Evolutionary conservation across 495 filamentous ascomycete species (phyloP).

Genomic region (Penicillium cataractarum): DNA sequence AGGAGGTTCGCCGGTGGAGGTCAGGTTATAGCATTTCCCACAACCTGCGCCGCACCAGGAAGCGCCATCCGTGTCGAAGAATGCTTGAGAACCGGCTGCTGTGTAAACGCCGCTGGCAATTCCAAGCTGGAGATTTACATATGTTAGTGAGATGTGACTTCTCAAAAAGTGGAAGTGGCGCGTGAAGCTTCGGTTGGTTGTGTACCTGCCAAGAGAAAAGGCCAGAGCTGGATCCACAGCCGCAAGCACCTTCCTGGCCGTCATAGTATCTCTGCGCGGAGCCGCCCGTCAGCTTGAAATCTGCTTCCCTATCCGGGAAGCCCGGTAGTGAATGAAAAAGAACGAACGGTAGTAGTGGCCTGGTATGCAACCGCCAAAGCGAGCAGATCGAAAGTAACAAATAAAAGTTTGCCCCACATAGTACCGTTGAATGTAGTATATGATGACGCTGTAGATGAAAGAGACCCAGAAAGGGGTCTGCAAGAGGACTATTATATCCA

Average conservation of each 20-base stretch:
- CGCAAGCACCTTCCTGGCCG: slow-evolving; percentile 6
- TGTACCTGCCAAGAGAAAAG: slow-evolving; percentile 8
- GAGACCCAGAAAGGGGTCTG: background rate
- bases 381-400: background rate
- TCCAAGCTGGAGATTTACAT: background rate
- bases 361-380: slow-evolving; percentile 1
- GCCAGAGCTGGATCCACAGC: slow-evolving; percentile 1
- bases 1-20: slow-evolving; percentile 38
- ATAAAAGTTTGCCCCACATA: background rate
- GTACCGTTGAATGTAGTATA: background rate
- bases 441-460: background rate
- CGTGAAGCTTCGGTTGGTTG: background rate
- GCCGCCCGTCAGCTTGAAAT: background rate
- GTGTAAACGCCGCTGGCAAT: slow-evolving; percentile 4
- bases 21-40: slow-evolving; percentile 45
- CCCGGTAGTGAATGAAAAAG: too few species aligned
- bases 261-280: slow-evolving; percentile 1
- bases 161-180: background rate
- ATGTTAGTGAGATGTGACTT: background rate
- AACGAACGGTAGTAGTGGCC: slow-evolving; percentile 6
- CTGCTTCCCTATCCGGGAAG: background rate
- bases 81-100: slow-evolving; percentile 29
- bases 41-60: slow-evolving; percentile 45
- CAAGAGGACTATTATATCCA: background rate
- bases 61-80: slow-evolving; percentile 30